Base-by-base conservation (phyloP, 2,329 filamentous ascomycete species). In the Talaromyces sp. region DNA sequence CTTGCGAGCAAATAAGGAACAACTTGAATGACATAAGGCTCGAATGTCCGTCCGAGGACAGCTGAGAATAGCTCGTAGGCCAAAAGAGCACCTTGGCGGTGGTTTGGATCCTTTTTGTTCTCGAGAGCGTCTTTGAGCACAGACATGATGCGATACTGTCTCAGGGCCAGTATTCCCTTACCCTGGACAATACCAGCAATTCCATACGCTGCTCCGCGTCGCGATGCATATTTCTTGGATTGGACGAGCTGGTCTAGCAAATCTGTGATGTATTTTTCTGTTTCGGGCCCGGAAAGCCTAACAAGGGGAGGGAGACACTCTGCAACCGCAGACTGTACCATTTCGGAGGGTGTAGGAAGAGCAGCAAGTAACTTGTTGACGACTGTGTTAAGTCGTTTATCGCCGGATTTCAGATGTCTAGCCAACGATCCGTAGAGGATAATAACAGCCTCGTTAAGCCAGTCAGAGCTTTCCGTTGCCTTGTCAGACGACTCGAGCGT, bases 371-470 rank as follows among this genome's bases (percentile, higher is more conserved):
- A 81, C 63, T 92, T 86, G 66, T 93, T 88, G 56, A 99, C 88
- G 52, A 99, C 94, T 60, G 89, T 87, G 0, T 92, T 91, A 54
- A 97, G 85, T 68, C 95, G 92, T 65, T 86, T 78, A 73, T 99
- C 94, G n/a, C 92, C 91, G 8, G 86, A 77, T 66, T 89, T 85
- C 61, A 99, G 79, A 79, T 99, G 94, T 56, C 90, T 87, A 50
- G 92, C 94, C 41, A 99, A 79, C 56, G 95, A 93, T 72, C 94
- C 94, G 68, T 99, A 99, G 73, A 99, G 88, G 67, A 99, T 94
- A 67, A 99, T 92, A 57, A 99, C 92, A 19, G 95, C 94, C 76
- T 99, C 94, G 67, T 97, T 97, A 64, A 97, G 89, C 62, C 91
- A 85, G 74, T 99, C 95, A 19, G 90, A 88, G 58, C 88, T 85